A percentile compares a stretch with the other conserved stretches of the same genome.
Evolutionary conservation across 805 yeast species (phyloP).

Genomic region (Pichia paraexigua): DNA sequence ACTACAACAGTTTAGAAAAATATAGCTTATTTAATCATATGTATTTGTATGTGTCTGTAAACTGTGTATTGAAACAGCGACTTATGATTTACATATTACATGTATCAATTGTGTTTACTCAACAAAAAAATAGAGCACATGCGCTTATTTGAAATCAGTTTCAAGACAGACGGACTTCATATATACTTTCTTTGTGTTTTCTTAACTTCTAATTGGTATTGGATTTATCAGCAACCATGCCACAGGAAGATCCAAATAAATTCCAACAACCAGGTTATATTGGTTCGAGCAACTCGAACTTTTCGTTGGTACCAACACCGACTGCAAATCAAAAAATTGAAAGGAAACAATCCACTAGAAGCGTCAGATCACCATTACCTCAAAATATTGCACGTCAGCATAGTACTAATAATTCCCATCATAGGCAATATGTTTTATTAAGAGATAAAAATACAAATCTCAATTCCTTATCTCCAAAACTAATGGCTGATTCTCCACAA

Average conservation of each 20-base stretch:
- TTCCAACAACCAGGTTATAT: not conserved
- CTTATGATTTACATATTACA: not conserved
- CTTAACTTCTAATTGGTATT: too few species aligned
- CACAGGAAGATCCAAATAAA: not conserved
- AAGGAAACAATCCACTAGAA: slow-evolving; percentile 7
- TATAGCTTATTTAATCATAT: not conserved
- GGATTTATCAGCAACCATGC: not conserved
- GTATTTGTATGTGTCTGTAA: not conserved
- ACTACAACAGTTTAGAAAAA: not conserved
- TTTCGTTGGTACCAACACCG: not conserved
- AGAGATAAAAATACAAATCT: slow-evolving; percentile 18
- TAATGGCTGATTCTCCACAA: slow-evolving; percentile 9
- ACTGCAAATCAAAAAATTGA: not conserved
- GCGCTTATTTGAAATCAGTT: not conserved
- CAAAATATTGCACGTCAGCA: slow-evolving; percentile 14
- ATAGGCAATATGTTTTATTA: slow-evolving; percentile 25
- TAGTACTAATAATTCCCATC: slow-evolving; percentile 21
- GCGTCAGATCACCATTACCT: slow-evolving; percentile 15
- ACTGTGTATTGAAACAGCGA: not conserved
- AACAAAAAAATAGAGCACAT: not conserved
- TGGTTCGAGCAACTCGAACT: not conserved
- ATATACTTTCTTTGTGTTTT: too few species aligned
- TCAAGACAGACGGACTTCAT: not conserved
- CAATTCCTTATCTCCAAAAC: slow-evolving; percentile 2
- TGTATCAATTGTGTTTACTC: not conserved